Conservation (phyloP, 2,329 filamentous ascomycete genomes). For the Eurotiales sp. region DNA sequence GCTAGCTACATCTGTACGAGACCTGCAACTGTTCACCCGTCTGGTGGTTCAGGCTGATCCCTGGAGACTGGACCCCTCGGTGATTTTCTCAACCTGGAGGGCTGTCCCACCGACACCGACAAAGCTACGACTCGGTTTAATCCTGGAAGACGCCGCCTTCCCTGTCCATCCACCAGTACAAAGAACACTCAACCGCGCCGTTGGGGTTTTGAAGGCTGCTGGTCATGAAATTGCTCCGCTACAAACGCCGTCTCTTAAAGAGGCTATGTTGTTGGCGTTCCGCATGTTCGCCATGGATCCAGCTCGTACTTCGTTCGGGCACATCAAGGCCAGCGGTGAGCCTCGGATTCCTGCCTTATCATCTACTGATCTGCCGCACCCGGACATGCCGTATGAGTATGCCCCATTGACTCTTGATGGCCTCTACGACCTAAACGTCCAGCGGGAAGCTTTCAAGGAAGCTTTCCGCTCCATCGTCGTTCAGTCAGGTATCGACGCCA, state of each 20-base stretch:
- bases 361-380: background rate
- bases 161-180: constrained; percentile 58
- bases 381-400: background rate
- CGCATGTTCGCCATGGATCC: background rate
- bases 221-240: background rate
- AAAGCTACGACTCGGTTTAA: constrained; percentile 54
- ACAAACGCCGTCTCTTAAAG: background rate
- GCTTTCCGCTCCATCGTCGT: background rate
- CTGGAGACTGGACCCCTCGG: background rate
- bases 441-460: background rate
- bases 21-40: background rate
- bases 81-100: background rate
- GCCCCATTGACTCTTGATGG: background rate
- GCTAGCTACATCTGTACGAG: constrained; percentile 17
- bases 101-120: constrained; percentile 13
- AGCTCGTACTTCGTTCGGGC: background rate
- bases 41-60: background rate
- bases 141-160: constrained; percentile 58
- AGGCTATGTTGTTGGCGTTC: background rate
- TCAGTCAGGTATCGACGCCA: background rate
- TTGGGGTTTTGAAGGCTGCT: constrained; percentile 21
- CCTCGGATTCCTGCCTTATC: background rate
- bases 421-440: background rate
- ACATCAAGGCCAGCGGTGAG: background rate
- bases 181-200: constrained; percentile 50